A percentile compares a stretch with the other conserved stretches of the same genome.
Conservation (phyloP, 345 rosid species). For the Erodium maritimum region DNA sequence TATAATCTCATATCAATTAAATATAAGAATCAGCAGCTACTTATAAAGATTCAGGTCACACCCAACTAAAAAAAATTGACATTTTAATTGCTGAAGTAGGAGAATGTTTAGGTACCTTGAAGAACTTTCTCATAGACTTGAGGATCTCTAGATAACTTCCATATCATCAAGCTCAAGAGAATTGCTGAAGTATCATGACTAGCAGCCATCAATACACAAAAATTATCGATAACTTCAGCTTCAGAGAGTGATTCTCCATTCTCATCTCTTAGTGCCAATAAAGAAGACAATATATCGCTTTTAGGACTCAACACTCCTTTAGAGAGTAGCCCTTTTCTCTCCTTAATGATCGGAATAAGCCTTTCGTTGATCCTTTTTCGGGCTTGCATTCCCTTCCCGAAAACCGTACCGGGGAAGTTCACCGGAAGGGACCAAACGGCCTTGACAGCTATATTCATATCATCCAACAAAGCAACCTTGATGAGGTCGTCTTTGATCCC, state of each 20-base stretch:
- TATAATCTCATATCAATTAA: too few relatives aligned
- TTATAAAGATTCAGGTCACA: too few relatives aligned
- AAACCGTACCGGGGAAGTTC: background rate
- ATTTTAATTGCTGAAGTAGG: too few relatives aligned
- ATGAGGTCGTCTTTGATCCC: constrained; percentile 1
- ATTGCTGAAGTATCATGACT: constrained; percentile 8
- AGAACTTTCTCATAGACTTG: constrained; percentile 2
- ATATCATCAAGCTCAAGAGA: constrained; percentile 3
- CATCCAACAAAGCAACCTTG: background rate
- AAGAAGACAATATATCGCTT: constrained; percentile 1
- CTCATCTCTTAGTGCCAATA: constrained; percentile 7
- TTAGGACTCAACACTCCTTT: background rate
- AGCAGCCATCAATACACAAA: background rate
- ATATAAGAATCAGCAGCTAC: too few relatives aligned
- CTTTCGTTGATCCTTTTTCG: background rate
- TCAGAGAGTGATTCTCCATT: background rate
- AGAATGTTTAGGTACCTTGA: constrained; percentile 9
- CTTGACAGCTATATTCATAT: constrained; percentile 6
- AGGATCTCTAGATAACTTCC: constrained; percentile 7
- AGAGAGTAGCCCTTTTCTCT: constrained; percentile 1
- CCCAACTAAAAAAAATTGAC: too few relatives aligned
- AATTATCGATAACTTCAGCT: constrained; percentile 3
- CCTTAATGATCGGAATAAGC: background rate
- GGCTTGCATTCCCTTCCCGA: constrained; percentile 3
- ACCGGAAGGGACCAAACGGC: constrained; percentile 7